Conservation (phyloP, 177 flowering plant species). For the Vitis hybrid region DNA sequence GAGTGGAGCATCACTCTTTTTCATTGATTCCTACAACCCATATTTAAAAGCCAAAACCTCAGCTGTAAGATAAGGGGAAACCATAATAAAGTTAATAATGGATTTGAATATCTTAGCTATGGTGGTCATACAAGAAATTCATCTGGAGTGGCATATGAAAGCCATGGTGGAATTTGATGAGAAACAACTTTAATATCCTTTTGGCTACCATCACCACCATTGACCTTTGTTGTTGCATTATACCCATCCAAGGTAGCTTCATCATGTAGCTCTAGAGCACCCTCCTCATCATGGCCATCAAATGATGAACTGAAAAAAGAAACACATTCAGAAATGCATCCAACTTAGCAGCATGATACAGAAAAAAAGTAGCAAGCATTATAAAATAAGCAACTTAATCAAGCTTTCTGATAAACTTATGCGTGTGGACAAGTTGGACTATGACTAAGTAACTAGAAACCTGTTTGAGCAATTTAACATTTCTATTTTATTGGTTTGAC, state of each 20-base stretch:
- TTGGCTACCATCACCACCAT: constrained; percentile 53
- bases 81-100: constrained; percentile 1
- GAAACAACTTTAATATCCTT: constrained; percentile 48
- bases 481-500: too few species aligned
- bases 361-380: not conserved
- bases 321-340: not conserved
- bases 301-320: constrained; percentile 59
- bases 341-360: not conserved
- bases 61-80: constrained; percentile 10
- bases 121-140: constrained; percentile 76
- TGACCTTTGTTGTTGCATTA: constrained; percentile 27
- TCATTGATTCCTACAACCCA: constrained; percentile 68
- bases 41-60: constrained; percentile 14
- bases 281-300: constrained; percentile 85
- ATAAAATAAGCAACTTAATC: constrained; percentile 1
- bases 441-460: not conserved
- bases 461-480: too few species aligned
- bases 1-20: constrained; percentile 85
- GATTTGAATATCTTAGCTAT: not conserved
- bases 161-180: constrained; percentile 80
- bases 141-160: constrained; percentile 79
- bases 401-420: not conserved
- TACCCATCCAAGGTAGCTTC: constrained; percentile 52
- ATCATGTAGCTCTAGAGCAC: constrained; percentile 46
- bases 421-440: not conserved